Evolutionary conservation across 2,329 filamentous ascomycete species (phyloP).

Genomic region (Thelonectria rubi): DNA sequence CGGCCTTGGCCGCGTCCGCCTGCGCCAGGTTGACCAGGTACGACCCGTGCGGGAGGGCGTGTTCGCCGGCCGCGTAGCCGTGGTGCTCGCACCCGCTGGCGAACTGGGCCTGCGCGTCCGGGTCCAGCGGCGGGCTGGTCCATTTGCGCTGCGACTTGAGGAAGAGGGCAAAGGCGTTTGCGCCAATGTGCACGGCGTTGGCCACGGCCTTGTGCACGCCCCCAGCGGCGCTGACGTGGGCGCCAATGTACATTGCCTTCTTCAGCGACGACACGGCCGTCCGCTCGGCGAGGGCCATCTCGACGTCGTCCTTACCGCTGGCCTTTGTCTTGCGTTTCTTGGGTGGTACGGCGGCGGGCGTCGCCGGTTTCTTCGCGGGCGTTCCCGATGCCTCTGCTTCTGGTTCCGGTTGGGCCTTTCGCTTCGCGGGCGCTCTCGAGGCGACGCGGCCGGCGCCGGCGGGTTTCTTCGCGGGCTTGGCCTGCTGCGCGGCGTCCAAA

Average conservation of each 20-base stretch:
- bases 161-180: conserved; percentile 93
- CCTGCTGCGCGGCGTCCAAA: conserved; percentile 8
- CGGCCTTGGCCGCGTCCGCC: conserved; percentile 78
- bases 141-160: conserved; percentile 97
- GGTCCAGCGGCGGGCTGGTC: conserved; percentile 80
- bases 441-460: conserved; percentile 32
- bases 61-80: conserved; percentile 74
- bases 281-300: conserved; percentile 69
- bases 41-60: conserved; percentile 90
- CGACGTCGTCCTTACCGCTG: conserved; percentile 48
- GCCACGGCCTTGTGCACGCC: conserved; percentile 89
- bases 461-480: conserved; percentile 30
- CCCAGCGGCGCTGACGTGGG: conserved; percentile 90
- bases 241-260: conserved; percentile 82
- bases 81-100: conserved; percentile 72
- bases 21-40: conserved; percentile 97
- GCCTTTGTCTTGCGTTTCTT: conserved; percentile 57
- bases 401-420: conserved; percentile 44
- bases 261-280: conserved; percentile 71
- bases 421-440: conserved; percentile 42
- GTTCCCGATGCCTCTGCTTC: not conserved
- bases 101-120: conserved; percentile 75
- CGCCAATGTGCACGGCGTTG: conserved; percentile 83
- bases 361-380: conserved; percentile 34
- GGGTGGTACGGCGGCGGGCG: no score